A percentile compares a stretch with the other conserved stretches of the same genome.
These are phyloP conservation scores for Cryptococcus sp. DNA, from an alignment of 1,284 basidiomycete genomes.

Conservation along the genomic window DNA sequence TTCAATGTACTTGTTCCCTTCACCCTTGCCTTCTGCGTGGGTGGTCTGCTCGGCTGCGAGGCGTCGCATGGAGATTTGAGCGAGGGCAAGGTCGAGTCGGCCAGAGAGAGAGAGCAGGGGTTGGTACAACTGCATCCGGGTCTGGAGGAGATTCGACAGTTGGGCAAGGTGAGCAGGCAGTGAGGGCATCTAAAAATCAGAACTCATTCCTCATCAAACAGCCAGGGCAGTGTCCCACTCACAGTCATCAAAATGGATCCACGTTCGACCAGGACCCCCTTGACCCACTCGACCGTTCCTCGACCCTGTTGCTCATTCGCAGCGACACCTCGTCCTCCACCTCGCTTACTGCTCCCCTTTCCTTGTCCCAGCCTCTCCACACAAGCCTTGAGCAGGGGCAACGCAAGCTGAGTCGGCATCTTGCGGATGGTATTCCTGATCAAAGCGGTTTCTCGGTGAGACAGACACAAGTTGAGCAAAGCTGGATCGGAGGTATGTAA, in stretches of 20 bases:
- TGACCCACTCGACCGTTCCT: conserved; percentile 81
- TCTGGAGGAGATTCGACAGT: conserved; percentile 74
- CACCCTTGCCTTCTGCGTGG: conserved; percentile 39
- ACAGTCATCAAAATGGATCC: conserved; percentile 93
- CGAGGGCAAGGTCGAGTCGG: conserved; percentile 84
- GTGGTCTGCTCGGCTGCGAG: conserved; percentile 34
- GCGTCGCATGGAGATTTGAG: conserved; percentile 76
- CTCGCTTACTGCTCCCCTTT: conserved; percentile 56
- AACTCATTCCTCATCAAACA: background rate
- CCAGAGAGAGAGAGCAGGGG: conserved; percentile 80
- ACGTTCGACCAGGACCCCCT: conserved; percentile 77
- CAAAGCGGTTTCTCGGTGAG: conserved; percentile 71
- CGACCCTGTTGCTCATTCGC: conserved; percentile 81
- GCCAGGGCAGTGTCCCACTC: conserved; percentile 35
- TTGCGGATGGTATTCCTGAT: conserved; percentile 84
- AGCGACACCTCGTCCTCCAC: conserved; percentile 65
- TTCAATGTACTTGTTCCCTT: conserved; percentile 5
- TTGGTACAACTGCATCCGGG: conserved; percentile 75
- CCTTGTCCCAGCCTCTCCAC: conserved; percentile 84
- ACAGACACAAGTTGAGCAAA: conserved; percentile 79
- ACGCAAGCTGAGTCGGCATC: conserved; percentile 81
- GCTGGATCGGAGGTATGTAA: conserved; percentile 89
- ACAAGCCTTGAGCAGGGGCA: conserved; percentile 81
- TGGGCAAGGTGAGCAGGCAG: conserved; percentile 61
- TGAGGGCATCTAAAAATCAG: conserved; percentile 29